phyloP scores from a whole-genome alignment of 495 filamentous ascomycete species.

The Zalerion maritima region DNA sequence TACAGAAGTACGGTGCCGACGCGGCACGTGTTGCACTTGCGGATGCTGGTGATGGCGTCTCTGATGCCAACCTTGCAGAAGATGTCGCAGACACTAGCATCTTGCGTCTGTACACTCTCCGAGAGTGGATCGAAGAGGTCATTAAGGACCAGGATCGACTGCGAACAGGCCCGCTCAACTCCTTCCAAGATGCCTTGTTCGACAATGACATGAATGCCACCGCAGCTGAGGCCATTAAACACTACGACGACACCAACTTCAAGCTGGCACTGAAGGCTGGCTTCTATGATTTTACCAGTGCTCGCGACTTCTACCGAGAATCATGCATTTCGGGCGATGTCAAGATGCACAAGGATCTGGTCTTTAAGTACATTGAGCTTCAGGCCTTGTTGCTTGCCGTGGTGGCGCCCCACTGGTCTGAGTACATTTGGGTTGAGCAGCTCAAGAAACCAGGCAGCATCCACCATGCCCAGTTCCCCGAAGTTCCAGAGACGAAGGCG shows the following conservation, averaged over 20 bases:
- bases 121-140: constrained; percentile 85
- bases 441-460: constrained; percentile 61
- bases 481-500: constrained; percentile 44
- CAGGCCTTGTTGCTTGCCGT: constrained; percentile 44
- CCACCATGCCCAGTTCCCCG: constrained; percentile 67
- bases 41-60: constrained; percentile 86
- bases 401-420: constrained; percentile 86
- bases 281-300: constrained; percentile 76
- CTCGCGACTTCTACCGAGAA: constrained; percentile 86
- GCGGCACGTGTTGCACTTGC: constrained; percentile 83
- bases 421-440: constrained; percentile 85
- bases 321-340: constrained; percentile 54
- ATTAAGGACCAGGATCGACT: constrained; percentile 51
- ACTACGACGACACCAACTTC: constrained; percentile 72
- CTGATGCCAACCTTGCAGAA: constrained; percentile 97
- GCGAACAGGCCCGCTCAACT: constrained; percentile 56
- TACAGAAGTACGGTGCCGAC: constrained; percentile 89
- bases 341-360: constrained; percentile 67
- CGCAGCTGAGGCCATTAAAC: constrained; percentile 52
- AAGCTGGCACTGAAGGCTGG: constrained; percentile 84
- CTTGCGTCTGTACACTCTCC: constrained; percentile 68
- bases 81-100: constrained; percentile 83
- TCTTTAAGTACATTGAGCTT: constrained; percentile 68
- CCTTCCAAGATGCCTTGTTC: constrained; percentile 80
- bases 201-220: constrained; percentile 87